phyloP scores from a whole-genome alignment of 1,284 basidiomycete genomes.

The Gymnopus androsaceus region DNA sequence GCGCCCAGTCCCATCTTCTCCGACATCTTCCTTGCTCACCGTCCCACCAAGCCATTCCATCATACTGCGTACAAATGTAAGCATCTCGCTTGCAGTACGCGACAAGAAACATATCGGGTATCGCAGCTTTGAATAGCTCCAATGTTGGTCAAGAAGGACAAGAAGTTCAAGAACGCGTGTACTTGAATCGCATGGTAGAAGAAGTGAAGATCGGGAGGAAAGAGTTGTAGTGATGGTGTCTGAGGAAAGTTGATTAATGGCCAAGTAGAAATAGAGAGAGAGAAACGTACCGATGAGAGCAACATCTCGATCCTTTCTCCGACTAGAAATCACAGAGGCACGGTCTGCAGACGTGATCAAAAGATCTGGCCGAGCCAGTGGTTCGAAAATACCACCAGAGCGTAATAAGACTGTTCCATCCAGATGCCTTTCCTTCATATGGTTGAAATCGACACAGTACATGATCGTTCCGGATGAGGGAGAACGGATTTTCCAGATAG shows the following conservation, averaged over 20 bases:
- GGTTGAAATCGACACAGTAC: slow-evolving; percentile 96
- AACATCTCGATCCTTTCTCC: slow-evolving; percentile 89
- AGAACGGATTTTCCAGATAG: slow-evolving; percentile 97
- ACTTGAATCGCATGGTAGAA: slow-evolving; percentile 93
- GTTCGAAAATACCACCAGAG: slow-evolving; percentile 82
- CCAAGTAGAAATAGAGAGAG: slow-evolving; percentile 2
- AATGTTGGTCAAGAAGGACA: slow-evolving; percentile 95
- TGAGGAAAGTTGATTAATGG: slow-evolving; percentile 32
- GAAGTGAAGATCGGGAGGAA: slow-evolving; percentile 74
- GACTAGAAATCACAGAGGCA: slow-evolving; percentile 78
- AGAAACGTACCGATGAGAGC: slow-evolving; percentile 75
- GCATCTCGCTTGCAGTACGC: slow-evolving; percentile 89
- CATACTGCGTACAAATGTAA: slow-evolving; percentile 93
- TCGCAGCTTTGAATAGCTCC: slow-evolving; percentile 83
- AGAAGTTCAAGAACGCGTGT: slow-evolving; percentile 93
- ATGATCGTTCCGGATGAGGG: slow-evolving; percentile 95
- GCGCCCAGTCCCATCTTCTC: slow-evolving; percentile 63
- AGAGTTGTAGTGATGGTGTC: slow-evolving; percentile 88
- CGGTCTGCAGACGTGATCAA: slow-evolving; percentile 93
- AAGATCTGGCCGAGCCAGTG: slow-evolving; percentile 85
- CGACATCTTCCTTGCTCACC: slow-evolving; percentile 86
- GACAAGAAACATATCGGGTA: slow-evolving; percentile 92
- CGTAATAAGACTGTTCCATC: slow-evolving; percentile 90
- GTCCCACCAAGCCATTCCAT: slow-evolving; percentile 99
- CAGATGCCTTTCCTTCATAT: slow-evolving; percentile 94